Evolutionary conservation across 805 yeast genomes (phyloP).

Genomic region (Starmerella scarabaei): DNA sequence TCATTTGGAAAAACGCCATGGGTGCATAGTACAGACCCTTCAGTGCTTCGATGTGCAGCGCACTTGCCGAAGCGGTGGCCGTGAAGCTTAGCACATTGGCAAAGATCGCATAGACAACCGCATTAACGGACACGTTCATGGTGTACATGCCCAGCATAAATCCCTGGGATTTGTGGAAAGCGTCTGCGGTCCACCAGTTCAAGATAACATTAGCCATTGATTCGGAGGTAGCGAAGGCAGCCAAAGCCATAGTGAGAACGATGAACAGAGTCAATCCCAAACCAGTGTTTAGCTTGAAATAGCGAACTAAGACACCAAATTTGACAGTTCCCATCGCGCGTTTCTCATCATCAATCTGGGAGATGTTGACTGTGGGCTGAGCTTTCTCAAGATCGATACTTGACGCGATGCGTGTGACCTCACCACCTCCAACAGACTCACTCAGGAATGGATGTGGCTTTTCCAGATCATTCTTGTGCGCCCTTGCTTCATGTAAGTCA

Average conservation of each 20-base stretch:
- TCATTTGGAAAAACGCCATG: conserved; percentile 66
- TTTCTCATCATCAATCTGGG: conserved; percentile 9
- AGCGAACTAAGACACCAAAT: conserved; percentile 6
- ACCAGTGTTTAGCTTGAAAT: conserved; percentile 8
- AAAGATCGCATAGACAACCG: conserved; percentile 6
- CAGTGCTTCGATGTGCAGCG: conserved; percentile 48
- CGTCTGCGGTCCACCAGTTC: conserved; percentile 59
- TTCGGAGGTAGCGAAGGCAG: conserved; percentile 34
- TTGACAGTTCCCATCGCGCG: conserved; percentile 11
- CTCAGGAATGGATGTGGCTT: neutral
- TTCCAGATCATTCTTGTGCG: neutral
- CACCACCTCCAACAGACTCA: conserved; percentile 12
- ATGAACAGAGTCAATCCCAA: conserved; percentile 2
- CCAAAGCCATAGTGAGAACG: neutral
- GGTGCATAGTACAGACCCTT: conserved; percentile 55
- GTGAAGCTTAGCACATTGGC: conserved; percentile 21
- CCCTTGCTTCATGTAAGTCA: neutral
- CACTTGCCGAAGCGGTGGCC: conserved; percentile 40
- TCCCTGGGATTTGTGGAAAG: conserved; percentile 37
- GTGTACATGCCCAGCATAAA: conserved; percentile 53
- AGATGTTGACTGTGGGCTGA: neutral
- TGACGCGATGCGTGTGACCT: too few relatives aligned
- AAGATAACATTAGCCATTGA: conserved; percentile 30
- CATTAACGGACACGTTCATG: conserved; percentile 9
- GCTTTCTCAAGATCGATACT: too few relatives aligned